Evolutionary conservation across 2,329 filamentous ascomycete genomes (phyloP).

Genomic region (Ramichloridium luteum): DNA sequence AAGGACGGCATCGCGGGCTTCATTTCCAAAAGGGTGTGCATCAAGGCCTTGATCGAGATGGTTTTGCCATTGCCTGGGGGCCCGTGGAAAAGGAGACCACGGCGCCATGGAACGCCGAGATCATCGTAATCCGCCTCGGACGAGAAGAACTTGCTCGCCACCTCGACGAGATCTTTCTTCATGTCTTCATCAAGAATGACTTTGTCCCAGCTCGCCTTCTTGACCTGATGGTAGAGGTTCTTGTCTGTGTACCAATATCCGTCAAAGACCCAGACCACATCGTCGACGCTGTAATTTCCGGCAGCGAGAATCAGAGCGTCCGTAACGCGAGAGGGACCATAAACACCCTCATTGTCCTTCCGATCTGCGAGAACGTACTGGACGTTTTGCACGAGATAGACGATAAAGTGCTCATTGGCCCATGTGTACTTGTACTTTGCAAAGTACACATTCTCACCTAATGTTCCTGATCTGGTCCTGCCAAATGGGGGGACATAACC

Average conservation of each 20-base stretch:
- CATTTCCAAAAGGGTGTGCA: slow-evolving; percentile 28
- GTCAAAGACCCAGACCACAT: slow-evolving; percentile 34
- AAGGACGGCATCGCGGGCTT: slow-evolving; percentile 27
- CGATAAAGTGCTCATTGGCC: slow-evolving; percentile 28
- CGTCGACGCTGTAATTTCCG: slow-evolving; percentile 21
- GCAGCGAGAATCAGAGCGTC: slow-evolving; percentile 28
- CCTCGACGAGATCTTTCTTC: slow-evolving; percentile 31
- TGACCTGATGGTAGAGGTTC: slow-evolving; percentile 28
- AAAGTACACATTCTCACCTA: slow-evolving; percentile 29
- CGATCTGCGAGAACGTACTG: slow-evolving; percentile 33
- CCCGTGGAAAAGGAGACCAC: slow-evolving; percentile 24
- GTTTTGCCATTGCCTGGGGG: slow-evolving; percentile 34
- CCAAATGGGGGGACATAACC: slow-evolving; percentile 24
- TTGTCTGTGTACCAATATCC: slow-evolving; percentile 30
- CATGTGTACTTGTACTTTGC: slow-evolving; percentile 30
- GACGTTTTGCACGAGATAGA: slow-evolving; percentile 26
- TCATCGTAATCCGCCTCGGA: slow-evolving; percentile 28
- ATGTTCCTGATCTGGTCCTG: slow-evolving; percentile 19
- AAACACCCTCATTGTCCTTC: slow-evolving; percentile 20
- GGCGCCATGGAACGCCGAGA: slow-evolving; percentile 35
- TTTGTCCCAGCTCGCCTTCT: slow-evolving; percentile 33
- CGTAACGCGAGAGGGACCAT: slow-evolving; percentile 25
- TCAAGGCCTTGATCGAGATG: slow-evolving; percentile 30
- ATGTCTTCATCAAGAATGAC: slow-evolving; percentile 35
- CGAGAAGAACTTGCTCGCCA: slow-evolving; percentile 32